phyloP scores from a whole-genome alignment of 768 basidiomycete genomes.

The Boletus barrowsii region DNA sequence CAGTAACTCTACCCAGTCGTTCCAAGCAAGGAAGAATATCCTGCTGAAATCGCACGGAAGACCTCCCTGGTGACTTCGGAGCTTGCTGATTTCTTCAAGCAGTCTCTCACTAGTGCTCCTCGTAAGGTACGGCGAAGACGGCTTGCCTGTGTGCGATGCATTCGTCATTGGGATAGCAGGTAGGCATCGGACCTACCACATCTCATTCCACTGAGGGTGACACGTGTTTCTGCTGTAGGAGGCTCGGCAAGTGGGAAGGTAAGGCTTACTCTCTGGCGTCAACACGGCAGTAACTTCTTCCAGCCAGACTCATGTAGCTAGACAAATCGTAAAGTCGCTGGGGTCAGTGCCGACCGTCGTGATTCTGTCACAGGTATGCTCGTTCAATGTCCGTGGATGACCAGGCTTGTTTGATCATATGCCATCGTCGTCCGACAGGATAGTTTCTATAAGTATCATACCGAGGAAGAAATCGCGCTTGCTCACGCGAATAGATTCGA shows the following conservation, averaged over 20 bases:
- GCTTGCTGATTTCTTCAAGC: constrained; percentile 1
- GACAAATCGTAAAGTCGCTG: constrained; percentile 73
- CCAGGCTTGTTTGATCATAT: not conserved
- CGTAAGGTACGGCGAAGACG: constrained; percentile 75
- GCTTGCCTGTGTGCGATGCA: constrained; percentile 64
- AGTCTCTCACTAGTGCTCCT: constrained; percentile 12
- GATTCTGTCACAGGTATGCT: constrained; percentile 78
- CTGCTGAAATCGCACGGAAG: constrained; percentile 81
- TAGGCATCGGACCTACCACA: constrained; percentile 31
- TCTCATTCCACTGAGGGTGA: not conserved
- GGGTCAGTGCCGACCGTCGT: constrained; percentile 87
- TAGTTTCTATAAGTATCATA: constrained; percentile 87
- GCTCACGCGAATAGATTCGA: constrained; percentile 81
- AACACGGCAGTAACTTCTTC: constrained; percentile 1
- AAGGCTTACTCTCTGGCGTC: constrained; percentile 11
- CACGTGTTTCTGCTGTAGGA: constrained; percentile 39
- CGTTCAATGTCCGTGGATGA: not conserved
- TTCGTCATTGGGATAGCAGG: constrained; percentile 86
- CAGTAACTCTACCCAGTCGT: constrained; percentile 16
- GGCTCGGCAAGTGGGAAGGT: constrained; percentile 90
- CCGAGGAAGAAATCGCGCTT: constrained; percentile 73
- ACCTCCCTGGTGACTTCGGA: constrained; percentile 65
- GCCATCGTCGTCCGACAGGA: constrained; percentile 50
- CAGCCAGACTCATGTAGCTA: constrained; percentile 76
- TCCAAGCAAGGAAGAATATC: constrained; percentile 59